These are phyloP conservation scores for Flaveria sonorensis DNA, from an alignment of 129 eudicot species.

Conservation along the genomic window DNA sequence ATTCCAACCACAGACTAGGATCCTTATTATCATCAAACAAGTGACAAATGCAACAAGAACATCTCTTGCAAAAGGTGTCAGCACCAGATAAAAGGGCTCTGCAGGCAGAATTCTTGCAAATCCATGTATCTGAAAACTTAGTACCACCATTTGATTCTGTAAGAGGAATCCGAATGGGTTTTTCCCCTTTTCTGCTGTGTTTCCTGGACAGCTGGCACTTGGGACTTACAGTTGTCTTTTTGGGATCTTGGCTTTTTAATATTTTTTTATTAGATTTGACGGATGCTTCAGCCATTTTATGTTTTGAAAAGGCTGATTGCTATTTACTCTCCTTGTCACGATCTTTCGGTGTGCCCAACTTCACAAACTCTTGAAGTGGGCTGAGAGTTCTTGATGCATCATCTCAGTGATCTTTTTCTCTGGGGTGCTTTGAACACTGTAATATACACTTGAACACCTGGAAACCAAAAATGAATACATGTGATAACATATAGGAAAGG, in stretches of 20 bases:
- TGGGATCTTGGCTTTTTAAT: conserved; percentile 56
- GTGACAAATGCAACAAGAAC: conserved; percentile 98
- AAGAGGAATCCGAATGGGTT: conserved; percentile 59
- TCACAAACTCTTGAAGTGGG: conserved; percentile 47
- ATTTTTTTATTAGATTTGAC: conserved; percentile 46
- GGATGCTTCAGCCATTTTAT: conserved; percentile 62
- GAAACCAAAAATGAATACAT: background rate
- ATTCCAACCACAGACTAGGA: conserved; percentile 97
- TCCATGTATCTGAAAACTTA: conserved; percentile 57
- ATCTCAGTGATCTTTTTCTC: conserved; percentile 43
- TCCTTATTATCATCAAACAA: conserved; percentile 93
- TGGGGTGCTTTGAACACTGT: conserved; percentile 58
- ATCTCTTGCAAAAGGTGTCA: conserved; percentile 90
- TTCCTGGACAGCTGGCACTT: conserved; percentile 57
- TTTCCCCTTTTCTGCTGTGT: conserved; percentile 74
- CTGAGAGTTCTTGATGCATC: conserved; percentile 53
- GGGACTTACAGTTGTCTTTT: conserved; percentile 48
- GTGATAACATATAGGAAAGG: background rate
- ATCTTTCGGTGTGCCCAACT: conserved; percentile 39
- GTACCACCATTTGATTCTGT: conserved; percentile 47
- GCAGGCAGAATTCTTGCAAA: conserved; percentile 92
- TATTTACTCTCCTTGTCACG: conserved; percentile 42
- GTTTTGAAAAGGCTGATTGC: conserved; percentile 40
- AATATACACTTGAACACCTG: conserved; percentile 51
- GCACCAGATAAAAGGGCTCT: conserved; percentile 66